Base-by-base conservation (phyloP, 2,329 filamentous ascomycete genomes). In the Xylariaceae sp. region DNA sequence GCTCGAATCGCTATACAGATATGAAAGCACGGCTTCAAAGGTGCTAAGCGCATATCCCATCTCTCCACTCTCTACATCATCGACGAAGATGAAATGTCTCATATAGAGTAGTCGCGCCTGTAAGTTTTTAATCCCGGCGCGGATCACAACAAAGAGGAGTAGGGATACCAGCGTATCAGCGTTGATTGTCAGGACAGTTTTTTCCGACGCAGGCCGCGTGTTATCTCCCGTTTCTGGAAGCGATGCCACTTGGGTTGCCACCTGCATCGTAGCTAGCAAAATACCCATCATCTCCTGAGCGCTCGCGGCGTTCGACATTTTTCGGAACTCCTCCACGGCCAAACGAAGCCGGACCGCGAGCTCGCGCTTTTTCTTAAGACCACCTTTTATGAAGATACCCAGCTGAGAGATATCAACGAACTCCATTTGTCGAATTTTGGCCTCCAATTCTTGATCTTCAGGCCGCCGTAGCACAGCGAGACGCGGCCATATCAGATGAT, bases 41-140 rank as follows among this genome's bases (percentile, higher is more conserved):
- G 94, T 99, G 68, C 92, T 97, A 44, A 99, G 70, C 0, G 92
- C 91, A 68, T 99, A 99, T 9, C 94, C 94, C 75, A 95, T 86
- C 70, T 99, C 94, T 43, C 94, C 94, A 53, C 85, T 95, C 58
- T 99, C 94, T 9, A 99, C 90, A 69, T 99, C 94, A 60, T 97
- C 94, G 44, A 96, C 91, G 68, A 96, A 99, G 58, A 96, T 94
- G 64, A 96, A 99, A 62, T 95, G 90, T 39, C 92, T 87, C 78
- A 97, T 96, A 66, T 97, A 99, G n/a, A 87, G 77, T 42, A 99
- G 73, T 17, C 92, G 82, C 3, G 94, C 90, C 61, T 96, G 89
- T 9, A 99, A 75, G 68, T 96, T 86, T 51, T 88, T 84, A 22
- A 95, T 84, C 52, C 94, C 88, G 11, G 92, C 89, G 55, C 92